These are phyloP conservation scores for Ceratocystis papillata DNA, from an alignment of 2,329 filamentous ascomycete species.

Conservation along the genomic window DNA sequence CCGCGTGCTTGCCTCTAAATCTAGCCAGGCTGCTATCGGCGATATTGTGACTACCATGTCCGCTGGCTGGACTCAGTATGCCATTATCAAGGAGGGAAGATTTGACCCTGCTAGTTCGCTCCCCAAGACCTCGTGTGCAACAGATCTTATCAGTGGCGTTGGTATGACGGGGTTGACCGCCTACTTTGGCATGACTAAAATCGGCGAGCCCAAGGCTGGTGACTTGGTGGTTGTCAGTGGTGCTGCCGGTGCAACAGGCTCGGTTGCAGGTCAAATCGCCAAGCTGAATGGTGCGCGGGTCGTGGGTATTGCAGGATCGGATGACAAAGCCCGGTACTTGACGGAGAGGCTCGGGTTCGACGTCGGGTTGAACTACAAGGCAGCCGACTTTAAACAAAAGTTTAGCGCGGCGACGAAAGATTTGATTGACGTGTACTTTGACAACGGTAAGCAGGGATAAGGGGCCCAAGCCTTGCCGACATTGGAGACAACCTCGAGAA, in stretches of 20 bases:
- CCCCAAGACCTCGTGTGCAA: slow-evolving; percentile 36
- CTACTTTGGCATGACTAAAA: slow-evolving; percentile 61
- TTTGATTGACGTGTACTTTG: slow-evolving; percentile 60
- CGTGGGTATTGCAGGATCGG: slow-evolving; percentile 53
- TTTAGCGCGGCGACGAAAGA: slow-evolving; percentile 49
- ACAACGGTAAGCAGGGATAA: slow-evolving; percentile 42
- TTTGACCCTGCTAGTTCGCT: slow-evolving; percentile 35
- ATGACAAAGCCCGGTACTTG: slow-evolving; percentile 58
- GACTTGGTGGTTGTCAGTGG: slow-evolving; percentile 69
- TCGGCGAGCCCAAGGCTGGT: slow-evolving; percentile 56
- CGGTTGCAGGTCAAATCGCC: slow-evolving; percentile 65
- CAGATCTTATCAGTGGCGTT: slow-evolving; percentile 51
- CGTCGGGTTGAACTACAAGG: slow-evolving; percentile 59
- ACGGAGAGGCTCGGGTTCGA: slow-evolving; percentile 55
- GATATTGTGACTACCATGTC: slow-evolving; percentile 43
- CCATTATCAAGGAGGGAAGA: slow-evolving; percentile 45
- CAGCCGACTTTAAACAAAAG: slow-evolving; percentile 47
- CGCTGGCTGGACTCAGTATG: slow-evolving; percentile 57
- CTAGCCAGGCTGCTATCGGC: slow-evolving; percentile 43
- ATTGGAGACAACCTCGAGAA: slow-evolving; percentile 16
- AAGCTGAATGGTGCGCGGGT: slow-evolving; percentile 57
- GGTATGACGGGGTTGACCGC: slow-evolving; percentile 64
- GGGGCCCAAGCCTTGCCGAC: neutral
- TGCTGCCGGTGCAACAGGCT: slow-evolving; percentile 68
- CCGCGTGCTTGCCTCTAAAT: slow-evolving; percentile 52